phyloP scores from a whole-genome alignment of 2,329 filamentous ascomycete genomes.

The Xylaria sp. region DNA sequence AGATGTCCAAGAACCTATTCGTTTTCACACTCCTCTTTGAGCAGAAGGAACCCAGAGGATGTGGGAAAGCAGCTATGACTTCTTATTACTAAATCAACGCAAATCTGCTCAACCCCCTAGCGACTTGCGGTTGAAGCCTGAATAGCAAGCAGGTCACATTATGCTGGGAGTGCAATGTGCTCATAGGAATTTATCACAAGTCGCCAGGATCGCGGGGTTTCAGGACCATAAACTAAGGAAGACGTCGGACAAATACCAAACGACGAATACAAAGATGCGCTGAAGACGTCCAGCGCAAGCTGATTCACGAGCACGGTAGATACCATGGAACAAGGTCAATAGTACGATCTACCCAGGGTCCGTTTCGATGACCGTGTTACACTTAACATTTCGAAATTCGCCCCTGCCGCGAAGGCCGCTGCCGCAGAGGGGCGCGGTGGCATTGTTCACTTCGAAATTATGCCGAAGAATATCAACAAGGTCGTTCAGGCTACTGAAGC shows the following conservation, averaged over 20 bases:
- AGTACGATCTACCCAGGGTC: too few relatives aligned
- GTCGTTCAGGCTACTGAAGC: constrained; percentile 96
- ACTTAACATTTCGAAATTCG: constrained; percentile 82
- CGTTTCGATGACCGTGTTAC: constrained; percentile 98
- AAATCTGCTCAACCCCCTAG: not conserved
- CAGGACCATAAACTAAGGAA: too few relatives aligned
- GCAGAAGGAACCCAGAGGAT: not conserved
- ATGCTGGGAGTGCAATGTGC: too few relatives aligned
- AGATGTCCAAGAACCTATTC: not conserved
- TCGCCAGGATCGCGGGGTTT: too few relatives aligned
- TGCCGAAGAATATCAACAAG: constrained; percentile 99
- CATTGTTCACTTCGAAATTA: constrained; percentile 97
- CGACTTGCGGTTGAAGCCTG: not conserved
- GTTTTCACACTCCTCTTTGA: not conserved
- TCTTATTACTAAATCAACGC: not conserved
- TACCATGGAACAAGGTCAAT: too few relatives aligned
- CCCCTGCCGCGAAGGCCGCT: constrained; percentile 85
- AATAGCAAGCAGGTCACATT: too few relatives aligned
- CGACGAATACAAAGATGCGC: too few relatives aligned
- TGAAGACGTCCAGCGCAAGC: too few relatives aligned
- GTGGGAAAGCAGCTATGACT: not conserved
- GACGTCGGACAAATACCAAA: too few relatives aligned
- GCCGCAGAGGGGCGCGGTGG: constrained; percentile 87
- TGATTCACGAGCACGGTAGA: too few relatives aligned
- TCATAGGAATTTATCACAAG: too few relatives aligned